A percentile compares a stretch with the other conserved stretches of the same genome.
Evolutionary conservation across 371 early-diverging fungal species (phyloP).

Genomic region (Parasitella parasitica): DNA sequence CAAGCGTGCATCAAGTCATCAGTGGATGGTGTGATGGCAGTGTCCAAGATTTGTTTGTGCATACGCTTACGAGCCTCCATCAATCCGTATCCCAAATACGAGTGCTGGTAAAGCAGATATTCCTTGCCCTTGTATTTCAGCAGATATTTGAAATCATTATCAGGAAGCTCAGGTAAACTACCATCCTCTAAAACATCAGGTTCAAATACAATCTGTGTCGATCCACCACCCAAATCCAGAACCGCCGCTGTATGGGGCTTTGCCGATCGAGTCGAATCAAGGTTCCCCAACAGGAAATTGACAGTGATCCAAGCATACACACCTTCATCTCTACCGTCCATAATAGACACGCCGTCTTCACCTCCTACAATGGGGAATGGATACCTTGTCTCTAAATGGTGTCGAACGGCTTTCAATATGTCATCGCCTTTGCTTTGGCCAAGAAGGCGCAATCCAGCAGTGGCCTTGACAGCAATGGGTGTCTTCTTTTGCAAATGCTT

Average conservation of each 20-base stretch:
- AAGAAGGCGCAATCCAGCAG: slow-evolving; percentile 88
- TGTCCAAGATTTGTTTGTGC: slow-evolving; percentile 28
- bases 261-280: slow-evolving; percentile 38
- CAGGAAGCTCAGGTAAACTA: slow-evolving; percentile 39
- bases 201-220: slow-evolving; percentile 97
- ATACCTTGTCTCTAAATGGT: slow-evolving; percentile 64
- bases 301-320: slow-evolving; percentile 98
- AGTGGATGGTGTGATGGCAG: background rate
- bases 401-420: slow-evolving; percentile 76
- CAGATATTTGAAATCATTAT: slow-evolving; percentile 68
- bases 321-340: slow-evolving; percentile 96
- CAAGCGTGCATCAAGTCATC: slow-evolving; percentile 53
- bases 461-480: slow-evolving; percentile 93
- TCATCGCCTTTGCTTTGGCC: slow-evolving; percentile 64
- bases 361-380: slow-evolving; percentile 81
- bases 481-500: slow-evolving; percentile 67
- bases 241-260: slow-evolving; percentile 79
- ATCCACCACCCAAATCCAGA: slow-evolving; percentile 96
- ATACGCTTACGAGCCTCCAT: slow-evolving; percentile 86
- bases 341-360: slow-evolving; percentile 78
- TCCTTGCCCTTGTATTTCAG: slow-evolving; percentile 67
- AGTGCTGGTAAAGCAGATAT: slow-evolving; percentile 91
- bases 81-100: slow-evolving; percentile 91
- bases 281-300: slow-evolving; percentile 78
- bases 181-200: slow-evolving; percentile 61